Evolutionary conservation across 768 basidiomycete species (phyloP).

Genomic region (Termitomyces eurrhizus): DNA sequence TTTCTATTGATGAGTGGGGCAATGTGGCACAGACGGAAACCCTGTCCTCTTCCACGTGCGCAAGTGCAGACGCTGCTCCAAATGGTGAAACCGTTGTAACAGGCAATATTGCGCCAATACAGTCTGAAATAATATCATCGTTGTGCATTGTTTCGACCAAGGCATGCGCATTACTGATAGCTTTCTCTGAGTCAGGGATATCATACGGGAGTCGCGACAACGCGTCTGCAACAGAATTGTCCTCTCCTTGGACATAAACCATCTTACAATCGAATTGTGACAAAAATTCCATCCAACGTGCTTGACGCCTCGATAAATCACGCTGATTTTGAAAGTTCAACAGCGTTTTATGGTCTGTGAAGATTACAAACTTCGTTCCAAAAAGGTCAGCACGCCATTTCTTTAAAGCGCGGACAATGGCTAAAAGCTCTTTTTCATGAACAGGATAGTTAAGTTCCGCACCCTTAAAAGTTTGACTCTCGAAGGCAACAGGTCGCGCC

Average conservation of each 20-base stretch:
- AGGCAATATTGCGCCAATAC: neutral
- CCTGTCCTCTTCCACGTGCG: neutral
- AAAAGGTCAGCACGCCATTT: too few relatives aligned
- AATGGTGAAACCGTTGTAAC: neutral
- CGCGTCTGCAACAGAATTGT: too few relatives aligned
- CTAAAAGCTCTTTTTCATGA: too few relatives aligned
- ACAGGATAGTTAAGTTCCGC: too few relatives aligned
- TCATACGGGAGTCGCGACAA: conserved; percentile 19
- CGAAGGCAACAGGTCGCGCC: neutral
- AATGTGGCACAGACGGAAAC: too few relatives aligned
- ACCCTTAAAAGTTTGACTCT: too few relatives aligned
- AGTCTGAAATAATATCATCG: neutral
- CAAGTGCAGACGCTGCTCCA: neutral
- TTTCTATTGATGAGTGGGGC: too few relatives aligned
- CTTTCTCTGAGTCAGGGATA: neutral
- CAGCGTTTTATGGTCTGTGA: too few relatives aligned
- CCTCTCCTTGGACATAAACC: conserved; percentile 30
- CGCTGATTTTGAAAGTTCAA: too few relatives aligned
- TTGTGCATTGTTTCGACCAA: neutral
- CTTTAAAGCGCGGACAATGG: too few relatives aligned
- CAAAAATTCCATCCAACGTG: neutral
- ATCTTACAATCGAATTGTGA: conserved; percentile 30
- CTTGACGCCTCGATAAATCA: too few relatives aligned
- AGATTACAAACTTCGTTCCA: too few relatives aligned
- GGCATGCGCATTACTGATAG: rapidly evolving